Evolutionary conservation across 352 stramenopile genomes (phyloP), one percentile per base, ranked within the genome.

Genomic region (Globisporangium alternatum): DNA sequence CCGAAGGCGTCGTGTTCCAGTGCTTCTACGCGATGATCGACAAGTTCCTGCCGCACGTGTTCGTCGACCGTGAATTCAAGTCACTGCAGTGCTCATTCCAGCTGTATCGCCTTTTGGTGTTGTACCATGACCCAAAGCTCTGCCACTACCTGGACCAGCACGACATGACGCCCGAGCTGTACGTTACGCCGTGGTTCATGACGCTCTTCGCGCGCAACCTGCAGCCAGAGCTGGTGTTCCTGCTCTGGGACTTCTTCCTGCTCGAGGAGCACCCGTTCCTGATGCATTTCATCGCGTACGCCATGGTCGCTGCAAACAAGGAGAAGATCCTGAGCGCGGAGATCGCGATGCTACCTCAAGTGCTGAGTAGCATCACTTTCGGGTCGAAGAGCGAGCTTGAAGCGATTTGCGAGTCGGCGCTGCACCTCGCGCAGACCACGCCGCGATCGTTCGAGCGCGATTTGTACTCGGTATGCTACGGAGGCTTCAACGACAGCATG

Each of bases 111-210:
- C 71, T 98, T 28, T 72, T 98, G 28, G 81, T 98, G 66, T 68
- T 96, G 49, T 98, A 98, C 68, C 93, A 98, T 68, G 88, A 97
- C 72, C 93, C 93, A 1, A 78, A 81, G 65, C 70, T 98, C 13
- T 96, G 88, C 55, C 81, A 89, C 51, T 91, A 80, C 62, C 66
- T 98, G 17, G 92, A 98, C 66, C 81, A 95, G 68, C 83, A 97
- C 63, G 83, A 96, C 41, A 93, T 98, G 86, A 95, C 85, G 8
- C 93, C 93, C 6, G 93, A 98, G 64, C 74, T 98, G 2, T 98
- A 98, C 67, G 89, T 96, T 6, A 98, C 91, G 39, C 91, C 91
- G 21, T 98, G 91, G 92, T 97, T 98, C 69, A 96, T 98, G 78
- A 98, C 93, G 67, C 77, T 98, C 3, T 97, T 98, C 75, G 88